Conservation (phyloP, 2,329 filamentous ascomycete species). For the Botrytis galanthina region DNA sequence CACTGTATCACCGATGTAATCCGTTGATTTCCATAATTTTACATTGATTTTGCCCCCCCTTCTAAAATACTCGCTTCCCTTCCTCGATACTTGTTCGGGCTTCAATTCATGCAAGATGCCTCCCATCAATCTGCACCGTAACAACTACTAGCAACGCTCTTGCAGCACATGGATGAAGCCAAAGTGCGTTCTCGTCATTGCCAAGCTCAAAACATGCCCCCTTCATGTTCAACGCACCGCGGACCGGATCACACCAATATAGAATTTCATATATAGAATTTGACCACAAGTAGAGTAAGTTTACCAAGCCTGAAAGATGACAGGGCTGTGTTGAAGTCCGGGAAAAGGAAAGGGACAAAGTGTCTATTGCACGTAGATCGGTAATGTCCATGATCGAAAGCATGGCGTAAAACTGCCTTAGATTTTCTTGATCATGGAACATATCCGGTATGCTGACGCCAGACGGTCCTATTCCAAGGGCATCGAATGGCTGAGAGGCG, state of each 20-base stretch:
- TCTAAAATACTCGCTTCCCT: neutral
- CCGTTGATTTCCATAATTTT: constrained; percentile 8
- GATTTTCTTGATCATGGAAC: neutral
- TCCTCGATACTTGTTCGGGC: neutral
- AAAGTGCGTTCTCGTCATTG: constrained; percentile 2
- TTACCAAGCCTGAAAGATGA: neutral
- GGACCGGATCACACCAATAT: constrained; percentile 6
- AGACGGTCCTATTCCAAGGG: neutral
- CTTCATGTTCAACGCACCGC: neutral
- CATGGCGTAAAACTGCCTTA: neutral
- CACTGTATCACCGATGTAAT: constrained; percentile 7
- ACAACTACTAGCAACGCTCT: neutral
- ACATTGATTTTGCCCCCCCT: neutral
- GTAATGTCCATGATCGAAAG: neutral
- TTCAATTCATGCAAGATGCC: constrained; percentile 8
- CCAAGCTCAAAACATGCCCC: neutral
- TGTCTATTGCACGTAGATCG: neutral
- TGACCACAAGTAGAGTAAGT: neutral
- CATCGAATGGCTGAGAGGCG: constrained; percentile 7
- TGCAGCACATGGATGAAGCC: neutral
- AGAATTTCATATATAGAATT: neutral
- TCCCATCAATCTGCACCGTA: constrained; percentile 2
- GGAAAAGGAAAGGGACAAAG: neutral
- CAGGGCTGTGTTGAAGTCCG: neutral
- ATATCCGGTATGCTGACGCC: constrained; percentile 8